Percentiles rank a stretch among this genome's conserved stretches.
Conservation (phyloP, 805 yeast genomes). For the Ogataea wickerhamii region DNA sequence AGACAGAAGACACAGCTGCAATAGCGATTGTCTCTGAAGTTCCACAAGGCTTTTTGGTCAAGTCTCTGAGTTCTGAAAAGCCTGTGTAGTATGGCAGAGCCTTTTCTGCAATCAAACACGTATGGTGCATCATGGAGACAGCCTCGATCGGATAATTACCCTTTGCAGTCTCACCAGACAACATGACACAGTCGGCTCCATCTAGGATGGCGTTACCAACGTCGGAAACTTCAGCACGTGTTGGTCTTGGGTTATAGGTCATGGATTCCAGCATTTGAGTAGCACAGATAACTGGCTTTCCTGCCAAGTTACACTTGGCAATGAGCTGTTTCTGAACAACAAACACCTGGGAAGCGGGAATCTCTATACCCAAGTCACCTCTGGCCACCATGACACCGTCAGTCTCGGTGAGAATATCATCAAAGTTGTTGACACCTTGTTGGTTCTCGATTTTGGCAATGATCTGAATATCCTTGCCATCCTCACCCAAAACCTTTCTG, state of each 20-base stretch:
- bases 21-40: constrained; percentile 96
- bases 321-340: constrained; percentile 98
- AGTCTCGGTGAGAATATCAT: constrained; percentile 88
- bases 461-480: constrained; percentile 93
- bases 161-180: constrained; percentile 99
- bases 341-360: constrained; percentile 98
- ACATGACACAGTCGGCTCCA: constrained; percentile 99
- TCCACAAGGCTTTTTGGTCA: constrained; percentile 83
- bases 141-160: constrained; percentile 98
- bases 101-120: constrained; percentile 93
- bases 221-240: constrained; percentile 99
- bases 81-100: constrained; percentile 83
- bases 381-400: constrained; percentile 99
- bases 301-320: constrained; percentile 98
- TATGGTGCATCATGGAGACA: constrained; percentile 98
- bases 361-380: constrained; percentile 99
- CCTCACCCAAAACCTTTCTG: constrained; percentile 94
- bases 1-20: constrained; percentile 94
- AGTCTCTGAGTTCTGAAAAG: constrained; percentile 83
- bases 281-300: constrained; percentile 99
- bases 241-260: constrained; percentile 99
- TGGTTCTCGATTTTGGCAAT: constrained; percentile 98
- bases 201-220: constrained; percentile 99
- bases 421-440: constrained; percentile 99
- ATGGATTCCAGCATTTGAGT: constrained; percentile 99